Base-by-base conservation (phyloP, 2,329 filamentous ascomycete species). In the Alternaria viburni region DNA sequence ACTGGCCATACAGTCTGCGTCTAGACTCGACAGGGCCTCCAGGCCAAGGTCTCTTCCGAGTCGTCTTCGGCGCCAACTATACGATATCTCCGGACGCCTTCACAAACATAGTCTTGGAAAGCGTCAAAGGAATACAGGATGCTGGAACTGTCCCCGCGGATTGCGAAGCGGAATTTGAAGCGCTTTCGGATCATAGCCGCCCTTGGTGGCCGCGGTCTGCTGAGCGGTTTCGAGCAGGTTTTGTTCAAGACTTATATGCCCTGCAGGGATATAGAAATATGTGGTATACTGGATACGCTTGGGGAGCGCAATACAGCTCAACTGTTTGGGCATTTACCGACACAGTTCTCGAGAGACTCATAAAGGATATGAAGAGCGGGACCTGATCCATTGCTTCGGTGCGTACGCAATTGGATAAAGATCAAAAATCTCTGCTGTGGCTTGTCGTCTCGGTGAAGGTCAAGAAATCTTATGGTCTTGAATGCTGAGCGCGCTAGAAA, bases 281-380 rank as follows among this genome's bases (percentile, higher is more conserved):
- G 21, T 74, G 68, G 68, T 74, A 67, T 51, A 69, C 67, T 3
- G 71, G 71, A 19, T 64, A 64, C 32, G 61, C 45, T 4, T 74
- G 67, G 65, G 55, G 54, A n/a, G 66, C 61, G 26, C 61, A 67
- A 19, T 74, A 71, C 52, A 65, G 66, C 32, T 70, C 66, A 50
- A 71, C 66, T 6, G 54, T 72, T 41, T 75, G 71, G 71, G 59
- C 61, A 5, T 70, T 65, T 55, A 71, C 66, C 3, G 70, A 74
- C 28, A 69, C 62, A 1, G 62, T 72, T 3, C 54, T 73, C 46
- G 41, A 57, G 43, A 68, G 55, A 30, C 19, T 74, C 36, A 13
- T 73, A 43, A 47, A 44, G 10, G 50, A 60, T 44, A 30, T 60
- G 11, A 54, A 46, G 25, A 46, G 19, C n/a, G 6, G 47, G 17